Percentiles rank a stretch among this genome's conserved stretches.
These are phyloP conservation scores for Macrophomina tecta DNA, from an alignment of 2,329 filamentous ascomycete genomes.

Conservation along the genomic window DNA sequence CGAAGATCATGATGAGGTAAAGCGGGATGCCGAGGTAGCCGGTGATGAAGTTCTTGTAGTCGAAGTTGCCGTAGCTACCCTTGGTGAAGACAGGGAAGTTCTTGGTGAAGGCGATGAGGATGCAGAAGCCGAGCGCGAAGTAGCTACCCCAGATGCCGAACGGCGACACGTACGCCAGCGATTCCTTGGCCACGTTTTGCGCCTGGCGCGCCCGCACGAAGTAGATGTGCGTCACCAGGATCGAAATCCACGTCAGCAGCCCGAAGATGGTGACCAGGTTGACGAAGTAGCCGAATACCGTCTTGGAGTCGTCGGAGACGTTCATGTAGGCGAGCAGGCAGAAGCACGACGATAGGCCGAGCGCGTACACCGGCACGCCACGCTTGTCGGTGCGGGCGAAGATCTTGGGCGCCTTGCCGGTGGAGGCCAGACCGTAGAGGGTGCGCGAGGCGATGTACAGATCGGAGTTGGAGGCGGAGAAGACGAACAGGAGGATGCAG, in stretches of 20 bases:
- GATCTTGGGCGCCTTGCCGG: slow-evolving; percentile 74
- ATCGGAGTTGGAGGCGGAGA: slow-evolving; percentile 78
- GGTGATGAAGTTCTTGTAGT: slow-evolving; percentile 77
- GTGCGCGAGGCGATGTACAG: slow-evolving; percentile 76
- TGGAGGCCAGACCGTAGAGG: slow-evolving; percentile 73
- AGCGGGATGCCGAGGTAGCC: slow-evolving; percentile 79
- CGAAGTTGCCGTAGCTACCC: slow-evolving; percentile 69
- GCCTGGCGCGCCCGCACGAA: slow-evolving; percentile 54
- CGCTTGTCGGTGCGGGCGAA: slow-evolving; percentile 73
- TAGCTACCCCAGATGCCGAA: slow-evolving; percentile 74
- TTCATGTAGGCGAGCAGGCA: slow-evolving; percentile 68
- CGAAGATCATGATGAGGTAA: slow-evolving; percentile 72
- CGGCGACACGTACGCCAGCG: slow-evolving; percentile 67
- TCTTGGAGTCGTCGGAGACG: slow-evolving; percentile 43
- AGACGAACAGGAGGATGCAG: slow-evolving; percentile 76
- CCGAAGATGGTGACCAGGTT: slow-evolving; percentile 52
- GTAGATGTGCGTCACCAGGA: slow-evolving; percentile 56
- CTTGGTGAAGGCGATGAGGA: slow-evolving; percentile 79
- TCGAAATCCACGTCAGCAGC: slow-evolving; percentile 56
- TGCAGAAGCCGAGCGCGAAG: slow-evolving; percentile 71
- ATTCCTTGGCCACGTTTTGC: slow-evolving; percentile 51
- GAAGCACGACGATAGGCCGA: slow-evolving; percentile 66
- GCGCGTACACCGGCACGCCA: slow-evolving; percentile 72
- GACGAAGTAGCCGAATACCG: slow-evolving; percentile 56
- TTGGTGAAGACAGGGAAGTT: slow-evolving; percentile 75